Percentiles rank a stretch among this genome's conserved stretches.
phyloP scores from a whole-genome alignment of 2,329 filamentous ascomycete species.

The Septoria petroselini region DNA sequence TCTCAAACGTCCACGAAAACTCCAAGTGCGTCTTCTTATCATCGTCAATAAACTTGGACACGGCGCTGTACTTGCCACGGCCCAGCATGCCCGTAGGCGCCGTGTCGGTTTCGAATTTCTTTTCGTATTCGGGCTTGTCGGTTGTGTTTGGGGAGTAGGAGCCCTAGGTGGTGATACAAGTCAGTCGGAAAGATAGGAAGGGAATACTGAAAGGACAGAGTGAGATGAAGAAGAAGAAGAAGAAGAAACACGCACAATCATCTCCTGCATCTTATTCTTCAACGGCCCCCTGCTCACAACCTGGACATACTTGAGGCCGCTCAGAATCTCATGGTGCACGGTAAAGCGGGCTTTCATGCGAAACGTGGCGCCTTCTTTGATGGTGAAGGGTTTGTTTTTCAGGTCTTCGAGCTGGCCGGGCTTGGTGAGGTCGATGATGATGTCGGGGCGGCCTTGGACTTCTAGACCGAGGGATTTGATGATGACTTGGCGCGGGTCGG shows the following conservation, averaged over 20 bases:
- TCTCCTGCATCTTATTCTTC: constrained; percentile 90
- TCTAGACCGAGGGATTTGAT: constrained; percentile 89
- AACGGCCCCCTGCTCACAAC: constrained; percentile 86
- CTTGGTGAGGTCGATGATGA: constrained; percentile 80
- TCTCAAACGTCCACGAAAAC: constrained; percentile 96
- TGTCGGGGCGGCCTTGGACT: constrained; percentile 73
- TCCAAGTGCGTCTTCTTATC: constrained; percentile 85
- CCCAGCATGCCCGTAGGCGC: constrained; percentile 87
- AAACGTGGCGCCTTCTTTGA: constrained; percentile 93
- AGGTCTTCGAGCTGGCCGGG: constrained; percentile 71
- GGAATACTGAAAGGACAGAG: not conserved
- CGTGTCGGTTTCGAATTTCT: constrained; percentile 89
- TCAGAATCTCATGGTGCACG: constrained; percentile 94
- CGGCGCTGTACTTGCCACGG: constrained; percentile 84
- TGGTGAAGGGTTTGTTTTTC: constrained; percentile 90
- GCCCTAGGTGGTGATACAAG: constrained; percentile 61
- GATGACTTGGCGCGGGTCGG: constrained; percentile 85
- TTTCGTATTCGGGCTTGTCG: constrained; percentile 78
- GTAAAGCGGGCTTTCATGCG: constrained; percentile 93
- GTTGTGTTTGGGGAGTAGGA: constrained; percentile 92
- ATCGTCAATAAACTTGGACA: constrained; percentile 90
- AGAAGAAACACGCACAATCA: constrained; percentile 70
- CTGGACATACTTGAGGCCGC: constrained; percentile 93
- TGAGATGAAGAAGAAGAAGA: not conserved
- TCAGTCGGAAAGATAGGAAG: constrained; percentile 8